Percentiles rank a stretch among this genome's conserved stretches.
phyloP scores from a whole-genome alignment of 306 rosid genomes.

The Fragaria iinumae region DNA sequence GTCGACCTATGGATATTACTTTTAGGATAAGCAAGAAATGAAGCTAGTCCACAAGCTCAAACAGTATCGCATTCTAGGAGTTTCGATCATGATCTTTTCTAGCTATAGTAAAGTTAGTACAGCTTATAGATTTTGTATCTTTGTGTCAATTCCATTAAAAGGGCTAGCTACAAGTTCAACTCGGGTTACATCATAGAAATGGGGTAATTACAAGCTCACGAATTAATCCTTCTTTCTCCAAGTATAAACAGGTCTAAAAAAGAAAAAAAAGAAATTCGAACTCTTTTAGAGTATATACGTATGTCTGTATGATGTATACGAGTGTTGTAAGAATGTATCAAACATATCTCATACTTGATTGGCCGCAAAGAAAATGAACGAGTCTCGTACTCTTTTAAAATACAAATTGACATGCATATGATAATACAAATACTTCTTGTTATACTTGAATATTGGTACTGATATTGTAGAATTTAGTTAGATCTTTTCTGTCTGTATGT shows the following conservation, averaged over 20 bases:
- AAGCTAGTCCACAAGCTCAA: constrained; percentile 44
- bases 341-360: neutral
- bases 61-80: constrained; percentile 23
- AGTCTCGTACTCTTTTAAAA: neutral
- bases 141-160: constrained; percentile 17
- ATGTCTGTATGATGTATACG: neutral
- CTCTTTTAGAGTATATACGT: neutral
- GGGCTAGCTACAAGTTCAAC: neutral
- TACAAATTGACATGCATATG: neutral
- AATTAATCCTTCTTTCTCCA: neutral
- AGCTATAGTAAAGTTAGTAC: neutral
- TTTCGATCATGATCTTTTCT: constrained; percentile 1
- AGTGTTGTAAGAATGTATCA: neutral
- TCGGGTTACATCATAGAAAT: neutral
- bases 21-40: constrained; percentile 41
- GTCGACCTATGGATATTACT: neutral
- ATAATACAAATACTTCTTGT: too few relatives aligned
- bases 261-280: neutral
- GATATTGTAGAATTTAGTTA: too few relatives aligned
- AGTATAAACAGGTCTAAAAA: neutral
- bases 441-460: neutral
- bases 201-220: neutral
- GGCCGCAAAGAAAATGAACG: neutral
- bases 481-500: constrained; percentile 20
- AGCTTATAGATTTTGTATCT: constrained; percentile 19